These are phyloP conservation scores for Spathaspora boniae DNA, from an alignment of 805 yeast species.

Conservation along the genomic window DNA sequence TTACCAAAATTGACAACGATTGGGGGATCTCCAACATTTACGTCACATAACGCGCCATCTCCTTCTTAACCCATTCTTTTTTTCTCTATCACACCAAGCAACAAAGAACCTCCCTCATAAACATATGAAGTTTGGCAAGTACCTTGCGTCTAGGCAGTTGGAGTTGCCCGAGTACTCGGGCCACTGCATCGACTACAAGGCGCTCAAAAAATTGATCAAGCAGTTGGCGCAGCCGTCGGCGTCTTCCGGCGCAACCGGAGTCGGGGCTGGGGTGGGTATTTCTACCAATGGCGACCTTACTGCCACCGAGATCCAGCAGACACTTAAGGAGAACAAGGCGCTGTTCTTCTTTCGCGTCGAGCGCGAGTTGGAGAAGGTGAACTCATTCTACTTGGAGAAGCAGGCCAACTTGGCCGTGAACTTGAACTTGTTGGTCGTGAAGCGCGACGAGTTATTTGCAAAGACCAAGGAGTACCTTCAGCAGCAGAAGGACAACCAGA, in stretches of 20 bases:
- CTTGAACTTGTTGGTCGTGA: conserved; percentile 70
- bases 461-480: conserved; percentile 13
- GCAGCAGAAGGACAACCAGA: conserved; percentile 4
- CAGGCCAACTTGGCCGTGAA: conserved; percentile 83
- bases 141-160: conserved; percentile 87
- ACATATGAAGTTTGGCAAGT: conserved; percentile 89
- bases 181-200: conserved; percentile 91
- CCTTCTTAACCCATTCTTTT: background rate
- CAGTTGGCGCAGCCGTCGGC: conserved; percentile 49
- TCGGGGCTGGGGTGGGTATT: no score
- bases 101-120: background rate
- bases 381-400: conserved; percentile 85
- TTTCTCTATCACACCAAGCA: background rate
- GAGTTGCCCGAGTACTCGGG: conserved; percentile 95
- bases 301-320: conserved; percentile 33
- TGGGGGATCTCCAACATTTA: no score
- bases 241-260: conserved; percentile 19
- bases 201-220: conserved; percentile 86
- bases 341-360: conserved; percentile 86
- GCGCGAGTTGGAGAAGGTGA: conserved; percentile 93
- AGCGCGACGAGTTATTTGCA: conserved; percentile 52
- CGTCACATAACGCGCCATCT: background rate
- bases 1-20: no score
- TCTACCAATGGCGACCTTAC: conserved; percentile 1
- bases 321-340: conserved; percentile 83